Evolutionary conservation across 495 filamentous ascomycete species (phyloP).

Genomic region (Aspergillus haitiensis): DNA sequence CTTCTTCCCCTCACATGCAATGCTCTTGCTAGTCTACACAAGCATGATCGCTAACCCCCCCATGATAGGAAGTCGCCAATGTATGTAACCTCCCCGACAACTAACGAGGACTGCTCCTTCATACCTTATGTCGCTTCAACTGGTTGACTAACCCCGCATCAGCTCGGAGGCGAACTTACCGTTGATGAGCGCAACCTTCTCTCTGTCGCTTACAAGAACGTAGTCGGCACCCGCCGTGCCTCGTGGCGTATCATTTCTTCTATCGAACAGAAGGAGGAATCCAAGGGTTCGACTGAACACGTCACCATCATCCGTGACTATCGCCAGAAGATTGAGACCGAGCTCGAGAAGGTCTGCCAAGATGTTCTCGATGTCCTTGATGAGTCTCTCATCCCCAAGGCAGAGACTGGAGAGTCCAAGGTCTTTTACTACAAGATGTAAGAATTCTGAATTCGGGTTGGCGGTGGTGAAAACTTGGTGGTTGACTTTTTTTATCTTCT

Average conservation of each 20-base stretch:
- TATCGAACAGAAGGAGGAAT: slow-evolving; percentile 99
- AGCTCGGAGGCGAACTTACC: slow-evolving; percentile 85
- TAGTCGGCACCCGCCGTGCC: slow-evolving; percentile 96
- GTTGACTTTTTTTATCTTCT: slow-evolving; percentile 19
- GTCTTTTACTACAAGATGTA: slow-evolving; percentile 99
- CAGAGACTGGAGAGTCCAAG: slow-evolving; percentile 97
- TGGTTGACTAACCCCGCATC: slow-evolving; percentile 37
- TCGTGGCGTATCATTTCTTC: slow-evolving; percentile 99
- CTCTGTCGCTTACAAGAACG: slow-evolving; percentile 99
- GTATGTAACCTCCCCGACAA: slow-evolving; percentile 48
- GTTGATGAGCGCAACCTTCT: slow-evolving; percentile 99
- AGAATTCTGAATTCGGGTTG: slow-evolving; percentile 31
- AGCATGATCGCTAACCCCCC: slow-evolving; percentile 37
- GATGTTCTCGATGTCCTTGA: slow-evolving; percentile 97
- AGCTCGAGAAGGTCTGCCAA: slow-evolving; percentile 97
- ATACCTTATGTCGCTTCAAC: slow-evolving; percentile 9
- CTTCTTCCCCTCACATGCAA: not conserved
- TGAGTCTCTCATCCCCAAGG: slow-evolving; percentile 93
- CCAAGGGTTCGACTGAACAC: slow-evolving; percentile 98
- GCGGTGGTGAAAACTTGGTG: not conserved
- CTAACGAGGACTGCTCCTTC: slow-evolving; percentile 3
- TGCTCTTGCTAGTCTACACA: slow-evolving; percentile 15
- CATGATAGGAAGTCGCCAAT: slow-evolving; percentile 86
- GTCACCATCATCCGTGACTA: slow-evolving; percentile 94
- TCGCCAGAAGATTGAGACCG: slow-evolving; percentile 97